Evolutionary conservation across 106 monocot species (phyloP), one percentile per base, ranked within the genome.

Genomic region (Acanthochlamys bracteata): DNA sequence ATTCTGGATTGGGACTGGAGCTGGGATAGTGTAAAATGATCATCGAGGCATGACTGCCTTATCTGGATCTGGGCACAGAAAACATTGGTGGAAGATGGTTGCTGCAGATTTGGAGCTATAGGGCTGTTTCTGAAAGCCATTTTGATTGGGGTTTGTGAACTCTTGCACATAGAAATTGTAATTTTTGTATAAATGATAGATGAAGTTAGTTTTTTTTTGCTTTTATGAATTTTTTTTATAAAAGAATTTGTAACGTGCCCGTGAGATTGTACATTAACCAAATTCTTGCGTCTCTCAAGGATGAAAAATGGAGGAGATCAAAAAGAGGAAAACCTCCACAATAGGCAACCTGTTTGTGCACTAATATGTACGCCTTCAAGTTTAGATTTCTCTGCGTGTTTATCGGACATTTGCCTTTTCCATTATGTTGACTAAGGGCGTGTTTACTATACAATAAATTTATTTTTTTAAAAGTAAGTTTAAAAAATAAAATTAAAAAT

Each of bases 141-240:
- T 66, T 54, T 66, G 27, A 27, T 23, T 24, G 25, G 25, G 27
- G 3, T 54, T 55, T 15, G 19, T 7, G 52, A 66, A 55, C 17
- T 15, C 53, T 15, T 66, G 54, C 66, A 54, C 27, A 66, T 65
- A 55, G 20, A 51, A 27, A 54, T 33, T 66, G 66, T 66, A 54
- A 17, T 66, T 66, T n/a, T 66, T 66, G 66, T 66, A 54, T 55
- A 66, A 66, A 66, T 43, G n/a, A 39, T 51, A 65, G 46, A 51
- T 65, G 3, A n/a, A 6, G 33, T 3, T 33, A 33, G 33, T 26
- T 49, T 39, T 61, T 11, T 51, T 45, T 63, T 63, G 12, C 9
- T 55, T 19, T 55, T 20, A 10, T 55, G 9, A 20, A 3, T 55
- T 2, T 55, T 21, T 20, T 55, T 55, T 19, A 15, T 21, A 2